These are phyloP conservation scores for Penicillium sp. DNA, from an alignment of 2,329 filamentous ascomycete genomes.

Conservation along the genomic window DNA sequence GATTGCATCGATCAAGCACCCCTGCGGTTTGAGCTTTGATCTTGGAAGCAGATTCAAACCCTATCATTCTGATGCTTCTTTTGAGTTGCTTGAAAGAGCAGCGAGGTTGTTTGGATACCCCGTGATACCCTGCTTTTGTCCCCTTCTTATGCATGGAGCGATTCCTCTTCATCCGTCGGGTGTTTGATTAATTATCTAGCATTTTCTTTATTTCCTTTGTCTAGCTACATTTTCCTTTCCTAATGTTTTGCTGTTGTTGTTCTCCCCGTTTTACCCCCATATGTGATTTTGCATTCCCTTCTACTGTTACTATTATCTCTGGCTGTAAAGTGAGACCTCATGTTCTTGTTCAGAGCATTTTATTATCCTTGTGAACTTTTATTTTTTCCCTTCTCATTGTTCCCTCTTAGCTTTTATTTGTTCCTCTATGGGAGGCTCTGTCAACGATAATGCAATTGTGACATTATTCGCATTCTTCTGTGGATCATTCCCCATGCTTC, in stretches of 20 bases:
- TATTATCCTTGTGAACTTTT: constrained; percentile 3
- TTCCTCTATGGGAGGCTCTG: constrained; percentile 15
- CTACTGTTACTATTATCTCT: constrained; percentile 28
- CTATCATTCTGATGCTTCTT: constrained; percentile 13
- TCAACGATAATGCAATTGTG: constrained; percentile 21
- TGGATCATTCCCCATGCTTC: background rate
- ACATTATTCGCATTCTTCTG: constrained; percentile 5
- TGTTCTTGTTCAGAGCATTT: constrained; percentile 19
- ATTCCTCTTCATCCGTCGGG: constrained; percentile 30
- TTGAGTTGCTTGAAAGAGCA: constrained; percentile 27
- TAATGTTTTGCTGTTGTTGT: constrained; percentile 13
- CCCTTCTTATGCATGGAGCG: constrained; percentile 34
- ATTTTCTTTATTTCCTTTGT: constrained; percentile 31
- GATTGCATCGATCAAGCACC: constrained; percentile 15
- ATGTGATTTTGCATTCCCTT: constrained; percentile 21
- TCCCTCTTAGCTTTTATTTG: constrained; percentile 13
- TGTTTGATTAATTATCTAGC: constrained; percentile 36
- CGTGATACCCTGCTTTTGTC: constrained; percentile 40
- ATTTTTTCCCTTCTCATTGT: constrained; percentile 3
- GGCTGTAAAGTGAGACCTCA: constrained; percentile 23
- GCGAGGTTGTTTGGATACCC: constrained; percentile 38
- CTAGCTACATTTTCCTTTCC: constrained; percentile 24
- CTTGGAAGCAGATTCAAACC: constrained; percentile 9
- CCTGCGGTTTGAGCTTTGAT: constrained; percentile 12
- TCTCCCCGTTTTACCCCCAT: constrained; percentile 2